These are phyloP conservation scores for Phoma sp. DNA, from an alignment of 2,329 filamentous ascomycete genomes.

Conservation along the genomic window DNA sequence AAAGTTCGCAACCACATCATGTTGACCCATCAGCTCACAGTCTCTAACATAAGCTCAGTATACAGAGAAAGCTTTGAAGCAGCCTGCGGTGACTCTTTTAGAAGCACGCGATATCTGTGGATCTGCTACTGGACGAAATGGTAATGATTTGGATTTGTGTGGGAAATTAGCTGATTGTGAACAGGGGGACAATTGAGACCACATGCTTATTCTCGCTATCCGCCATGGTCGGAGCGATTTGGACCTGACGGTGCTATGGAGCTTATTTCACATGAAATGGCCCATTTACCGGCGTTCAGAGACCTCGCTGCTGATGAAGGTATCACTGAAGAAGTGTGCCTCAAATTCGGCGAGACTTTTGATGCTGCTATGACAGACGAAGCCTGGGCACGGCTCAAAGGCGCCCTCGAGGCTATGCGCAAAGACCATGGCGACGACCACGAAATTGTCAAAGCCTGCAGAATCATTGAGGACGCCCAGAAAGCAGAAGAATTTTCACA, in stretches of 20 bases:
- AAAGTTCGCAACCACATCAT: constrained; percentile 12
- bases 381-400: constrained; percentile 18
- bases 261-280: constrained; percentile 13
- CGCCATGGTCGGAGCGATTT: constrained; percentile 14
- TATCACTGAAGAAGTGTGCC: constrained; percentile 17
- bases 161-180: neutral
- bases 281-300: no score
- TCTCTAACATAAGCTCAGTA: constrained; percentile 10
- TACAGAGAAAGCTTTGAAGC: constrained; percentile 10
- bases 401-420: constrained; percentile 16
- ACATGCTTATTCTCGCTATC: constrained; percentile 21
- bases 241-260: constrained; percentile 19
- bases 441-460: no score
- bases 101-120: no score
- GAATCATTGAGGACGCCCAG: no score
- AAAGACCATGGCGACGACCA: constrained; percentile 13
- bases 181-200: constrained; percentile 22
- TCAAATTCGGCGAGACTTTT: constrained; percentile 21
- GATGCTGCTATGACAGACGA: constrained; percentile 24
- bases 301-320: constrained; percentile 8
- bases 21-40: neutral
- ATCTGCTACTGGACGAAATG: no score
- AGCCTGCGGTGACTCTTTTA: constrained; percentile 19
- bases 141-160: no score
- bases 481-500: no score